Base-by-base conservation (phyloP, 2,329 filamentous ascomycete species). In the Fusarium protoensiforme region DNA sequence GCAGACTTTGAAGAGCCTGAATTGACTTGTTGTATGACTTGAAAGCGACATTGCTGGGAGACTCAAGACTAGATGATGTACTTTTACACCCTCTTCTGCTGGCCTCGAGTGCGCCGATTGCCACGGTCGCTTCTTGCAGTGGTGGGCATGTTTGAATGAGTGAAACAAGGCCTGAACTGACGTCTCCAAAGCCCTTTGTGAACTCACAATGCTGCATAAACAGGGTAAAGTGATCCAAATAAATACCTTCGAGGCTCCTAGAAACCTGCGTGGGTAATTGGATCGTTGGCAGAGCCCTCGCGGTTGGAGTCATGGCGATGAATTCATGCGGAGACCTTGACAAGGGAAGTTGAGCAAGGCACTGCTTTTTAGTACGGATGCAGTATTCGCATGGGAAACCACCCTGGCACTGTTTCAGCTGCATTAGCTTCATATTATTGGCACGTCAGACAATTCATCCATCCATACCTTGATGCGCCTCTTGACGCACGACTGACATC, bases 31-130 rank as follows among this genome's bases (percentile, higher is more conserved):
- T 70, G 43, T 80, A 80, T 0, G 63, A 68, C 6, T 10, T 36
- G 16, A 78, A 74, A 0, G 76, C 74, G 6, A 69, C 8, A 11
- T 39, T 39, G 31, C 2, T 65, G 39, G 71, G 68, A 1, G 63
- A 38, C 5, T 20, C 18, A 2, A 20, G 20, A 0, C 36, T 11
- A 14, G 18, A 0, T 1, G 9, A n/a, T 8, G 22, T 61, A 4
- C 57, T 54, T 1, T 69, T 43, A 1, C 43, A 65, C 2, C 61
- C 64, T 3, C 61, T 29, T 4, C 79, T 70, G 36, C 77, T 78
- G 1, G 74, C 73, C 24, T 79, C 75, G 2, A 80, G 61, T 1
- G 79, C 78, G 1, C 79, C 79, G 33, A 80, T 77, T 0, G 78
- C 78, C 2, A 74, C 36, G 0, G 71, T 68, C 3, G 75, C 31